A percentile compares a stretch with the other conserved stretches of the same genome.
These are phyloP conservation scores for Penicillium fuscoglaucum DNA, from an alignment of 2,329 filamentous ascomycete genomes.

Conservation along the genomic window DNA sequence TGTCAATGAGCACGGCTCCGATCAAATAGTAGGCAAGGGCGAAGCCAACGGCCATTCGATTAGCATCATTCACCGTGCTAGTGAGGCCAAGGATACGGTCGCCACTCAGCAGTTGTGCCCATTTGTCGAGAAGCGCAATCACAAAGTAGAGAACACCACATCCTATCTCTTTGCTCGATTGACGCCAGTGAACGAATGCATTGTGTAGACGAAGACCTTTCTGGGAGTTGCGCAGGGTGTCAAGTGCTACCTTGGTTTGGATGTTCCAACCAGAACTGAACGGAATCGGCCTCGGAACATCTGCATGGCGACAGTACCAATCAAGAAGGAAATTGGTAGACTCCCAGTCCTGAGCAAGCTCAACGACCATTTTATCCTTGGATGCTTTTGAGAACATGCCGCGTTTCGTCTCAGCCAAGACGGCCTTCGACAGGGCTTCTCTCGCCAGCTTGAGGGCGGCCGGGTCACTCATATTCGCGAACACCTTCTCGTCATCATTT, in stretches of 20 bases:
- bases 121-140: slow-evolving; percentile 57
- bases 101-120: slow-evolving; percentile 53
- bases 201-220: slow-evolving; percentile 58
- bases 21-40: slow-evolving; percentile 60
- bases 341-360: slow-evolving; percentile 54
- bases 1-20: slow-evolving; percentile 58
- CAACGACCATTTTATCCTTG: slow-evolving; percentile 49
- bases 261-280: slow-evolving; percentile 60
- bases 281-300: slow-evolving; percentile 52
- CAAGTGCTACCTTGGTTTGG: slow-evolving; percentile 56
- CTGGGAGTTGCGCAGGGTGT: slow-evolving; percentile 54
- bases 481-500: slow-evolving; percentile 40
- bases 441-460: slow-evolving; percentile 52
- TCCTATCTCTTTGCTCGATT: slow-evolving; percentile 55
- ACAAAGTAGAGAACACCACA: slow-evolving; percentile 57
- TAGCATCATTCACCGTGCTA: slow-evolving; percentile 35
- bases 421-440: slow-evolving; percentile 47
- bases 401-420: slow-evolving; percentile 48
- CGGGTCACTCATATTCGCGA: slow-evolving; percentile 50
- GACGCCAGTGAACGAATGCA: slow-evolving; percentile 60
- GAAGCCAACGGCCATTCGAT: slow-evolving; percentile 54
- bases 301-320: slow-evolving; percentile 53
- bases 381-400: slow-evolving; percentile 46
- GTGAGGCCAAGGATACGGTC: slow-evolving; percentile 44
- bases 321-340: slow-evolving; percentile 56